Conservation (phyloP, 345 rosid species). For the Gossypium arboreum region DNA sequence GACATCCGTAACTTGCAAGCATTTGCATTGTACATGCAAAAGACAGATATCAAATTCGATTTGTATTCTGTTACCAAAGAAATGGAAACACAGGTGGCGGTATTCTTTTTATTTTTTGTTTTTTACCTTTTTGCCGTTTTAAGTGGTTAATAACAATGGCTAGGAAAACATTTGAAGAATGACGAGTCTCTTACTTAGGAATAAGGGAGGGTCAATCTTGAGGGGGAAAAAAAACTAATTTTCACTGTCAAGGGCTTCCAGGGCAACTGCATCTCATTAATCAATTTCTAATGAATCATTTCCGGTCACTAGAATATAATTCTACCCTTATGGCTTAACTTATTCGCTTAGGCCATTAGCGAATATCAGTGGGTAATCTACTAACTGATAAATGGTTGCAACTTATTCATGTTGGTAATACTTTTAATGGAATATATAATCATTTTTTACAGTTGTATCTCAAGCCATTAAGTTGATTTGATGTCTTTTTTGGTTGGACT, state of each 20-base stretch:
- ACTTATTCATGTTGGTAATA: neutral
- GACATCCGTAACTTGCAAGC: slow-evolving; percentile 89
- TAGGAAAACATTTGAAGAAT: neutral
- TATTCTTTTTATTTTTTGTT: neutral
- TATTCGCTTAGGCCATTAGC: neutral
- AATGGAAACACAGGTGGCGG: slow-evolving; percentile 89
- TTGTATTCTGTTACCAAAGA: slow-evolving; percentile 75
- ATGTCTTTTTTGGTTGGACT: neutral
- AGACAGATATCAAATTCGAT: slow-evolving; percentile 84
- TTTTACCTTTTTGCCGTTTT: neutral
- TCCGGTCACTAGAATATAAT: slow-evolving; percentile 1
- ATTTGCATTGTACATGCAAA: slow-evolving; percentile 91
- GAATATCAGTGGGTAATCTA: neutral
- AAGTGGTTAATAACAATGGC: neutral
- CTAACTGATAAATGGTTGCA: neutral
- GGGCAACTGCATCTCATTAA: neutral
- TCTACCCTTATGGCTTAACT: neutral
- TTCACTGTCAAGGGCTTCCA: neutral
- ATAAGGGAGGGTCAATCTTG: neutral
- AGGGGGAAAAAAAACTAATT: neutral
- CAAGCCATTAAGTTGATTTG: neutral
- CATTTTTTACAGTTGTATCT: neutral
- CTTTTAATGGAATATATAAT: neutral
- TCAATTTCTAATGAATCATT: neutral
- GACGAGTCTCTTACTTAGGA: neutral